Percentiles rank a stretch among this genome's conserved stretches.
Evolutionary conservation across 345 rosid genomes (phyloP).

Genomic region (Alliaria petiolata): DNA sequence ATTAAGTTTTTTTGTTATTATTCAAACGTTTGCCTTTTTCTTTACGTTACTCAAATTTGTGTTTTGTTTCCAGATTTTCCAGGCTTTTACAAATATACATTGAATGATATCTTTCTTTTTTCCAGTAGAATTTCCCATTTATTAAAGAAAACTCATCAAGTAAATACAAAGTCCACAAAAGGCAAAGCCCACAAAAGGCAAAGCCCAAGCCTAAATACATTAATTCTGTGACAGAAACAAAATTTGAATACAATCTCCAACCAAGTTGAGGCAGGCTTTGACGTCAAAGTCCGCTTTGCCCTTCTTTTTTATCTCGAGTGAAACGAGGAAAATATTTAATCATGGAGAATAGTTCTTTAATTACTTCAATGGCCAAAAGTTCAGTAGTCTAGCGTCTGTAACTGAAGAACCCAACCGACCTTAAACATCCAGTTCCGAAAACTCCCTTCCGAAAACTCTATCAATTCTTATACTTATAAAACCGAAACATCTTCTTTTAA

Average conservation of each 20-base stretch:
- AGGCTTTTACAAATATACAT: too few relatives aligned
- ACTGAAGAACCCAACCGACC: too few relatives aligned
- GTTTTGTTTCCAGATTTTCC: too few relatives aligned
- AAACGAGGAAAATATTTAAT: background rate
- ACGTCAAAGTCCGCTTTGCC: background rate
- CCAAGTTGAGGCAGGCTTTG: conserved; percentile 10
- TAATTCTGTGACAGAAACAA: background rate
- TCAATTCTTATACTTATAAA: too few relatives aligned
- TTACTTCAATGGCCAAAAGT: background rate
- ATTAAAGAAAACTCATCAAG: too few relatives aligned
- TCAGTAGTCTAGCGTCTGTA: background rate
- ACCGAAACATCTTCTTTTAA: too few relatives aligned
- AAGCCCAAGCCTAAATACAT: background rate
- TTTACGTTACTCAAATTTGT: too few relatives aligned
- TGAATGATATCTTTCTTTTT: background rate
- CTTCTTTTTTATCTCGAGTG: background rate
- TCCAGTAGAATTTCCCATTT: background rate
- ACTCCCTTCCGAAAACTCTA: too few relatives aligned
- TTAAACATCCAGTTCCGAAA: too few relatives aligned
- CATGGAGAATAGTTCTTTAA: background rate
- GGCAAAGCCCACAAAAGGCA: background rate
- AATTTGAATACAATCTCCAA: conserved; percentile 3
- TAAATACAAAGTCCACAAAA: too few relatives aligned
- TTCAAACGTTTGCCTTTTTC: background rate
- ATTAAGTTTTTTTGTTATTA: background rate